Evolutionary conservation across 331 rosid genomes (phyloP).

Genomic region (Acacia concinna): DNA sequence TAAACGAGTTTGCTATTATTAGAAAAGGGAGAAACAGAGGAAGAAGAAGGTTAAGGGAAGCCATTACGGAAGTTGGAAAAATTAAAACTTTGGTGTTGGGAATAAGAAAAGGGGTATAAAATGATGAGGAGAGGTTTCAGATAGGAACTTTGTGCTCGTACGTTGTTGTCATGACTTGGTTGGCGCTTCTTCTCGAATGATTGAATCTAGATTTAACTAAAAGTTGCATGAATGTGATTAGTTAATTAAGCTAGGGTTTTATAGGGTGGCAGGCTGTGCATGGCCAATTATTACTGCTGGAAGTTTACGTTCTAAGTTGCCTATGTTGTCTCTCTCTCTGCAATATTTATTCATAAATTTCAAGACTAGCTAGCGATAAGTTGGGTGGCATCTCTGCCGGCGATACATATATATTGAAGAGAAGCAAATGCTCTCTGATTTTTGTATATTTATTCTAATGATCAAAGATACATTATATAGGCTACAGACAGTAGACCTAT

Average conservation of each 20-base stretch:
- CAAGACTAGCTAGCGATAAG: background rate
- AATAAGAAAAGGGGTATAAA: background rate
- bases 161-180: conserved; percentile 31
- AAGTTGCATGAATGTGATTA: background rate
- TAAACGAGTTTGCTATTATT: conserved; percentile 14
- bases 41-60: conserved; percentile 35
- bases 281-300: conserved; percentile 7
- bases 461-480: too few relatives aligned
- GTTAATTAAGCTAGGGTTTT: background rate
- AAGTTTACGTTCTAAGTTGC: conserved; percentile 2
- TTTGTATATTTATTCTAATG: too few relatives aligned
- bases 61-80: conserved; percentile 48
- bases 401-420: too few relatives aligned
- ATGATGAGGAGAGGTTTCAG: conserved; percentile 14
- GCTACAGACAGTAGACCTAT: too few relatives aligned
- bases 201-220: background rate
- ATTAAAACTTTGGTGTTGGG: conserved; percentile 23
- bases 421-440: too few relatives aligned
- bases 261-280: background rate
- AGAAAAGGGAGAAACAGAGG: conserved; percentile 41
- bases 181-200: background rate
- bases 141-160: background rate
- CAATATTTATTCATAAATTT: background rate
- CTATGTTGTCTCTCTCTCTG: conserved; percentile 10
- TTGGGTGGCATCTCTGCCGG: conserved; percentile 25